A percentile compares a stretch with the other conserved stretches of the same genome.
Conservation (phyloP, 768 basidiomycete genomes). For the Termitomyces sp. region DNA sequence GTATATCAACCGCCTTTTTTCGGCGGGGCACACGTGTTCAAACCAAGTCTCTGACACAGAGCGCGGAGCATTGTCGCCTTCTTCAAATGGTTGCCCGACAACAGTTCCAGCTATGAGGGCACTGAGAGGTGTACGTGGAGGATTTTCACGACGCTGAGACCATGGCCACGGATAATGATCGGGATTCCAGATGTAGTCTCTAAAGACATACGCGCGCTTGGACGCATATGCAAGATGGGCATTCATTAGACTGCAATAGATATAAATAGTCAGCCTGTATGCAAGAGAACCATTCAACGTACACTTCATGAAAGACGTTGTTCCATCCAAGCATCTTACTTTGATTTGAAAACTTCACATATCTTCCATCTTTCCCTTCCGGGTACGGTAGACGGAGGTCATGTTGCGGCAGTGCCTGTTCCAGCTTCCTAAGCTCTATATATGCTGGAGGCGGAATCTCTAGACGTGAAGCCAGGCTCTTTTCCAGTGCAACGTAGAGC, state of each 20-base stretch:
- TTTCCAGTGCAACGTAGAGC: neutral
- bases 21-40: conserved; percentile 37
- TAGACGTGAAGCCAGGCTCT: neutral
- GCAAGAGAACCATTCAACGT: conserved; percentile 11
- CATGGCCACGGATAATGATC: conserved; percentile 38
- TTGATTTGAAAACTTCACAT: conserved; percentile 31
- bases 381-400: conserved; percentile 28
- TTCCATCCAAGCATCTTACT: conserved; percentile 33
- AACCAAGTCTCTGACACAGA: conserved; percentile 38
- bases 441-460: conserved; percentile 23
- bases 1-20: conserved; percentile 30
- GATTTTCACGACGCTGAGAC: conserved; percentile 17
- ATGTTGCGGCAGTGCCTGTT: conserved; percentile 32
- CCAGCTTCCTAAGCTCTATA: conserved; percentile 21
- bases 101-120: conserved; percentile 38
- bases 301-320: conserved; percentile 38
- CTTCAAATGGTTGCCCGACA: conserved; percentile 35
- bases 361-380: conserved; percentile 32
- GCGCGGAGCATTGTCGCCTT: conserved; percentile 34
- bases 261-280: neutral
- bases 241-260: conserved; percentile 36
- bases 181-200: conserved; percentile 35
- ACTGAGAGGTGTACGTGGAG: conserved; percentile 33
- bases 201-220: conserved; percentile 45
- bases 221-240: conserved; percentile 42